These are phyloP conservation scores for Xenosphaeropsis pyriputrescens DNA, from an alignment of 2,329 filamentous ascomycete species.

Conservation along the genomic window DNA sequence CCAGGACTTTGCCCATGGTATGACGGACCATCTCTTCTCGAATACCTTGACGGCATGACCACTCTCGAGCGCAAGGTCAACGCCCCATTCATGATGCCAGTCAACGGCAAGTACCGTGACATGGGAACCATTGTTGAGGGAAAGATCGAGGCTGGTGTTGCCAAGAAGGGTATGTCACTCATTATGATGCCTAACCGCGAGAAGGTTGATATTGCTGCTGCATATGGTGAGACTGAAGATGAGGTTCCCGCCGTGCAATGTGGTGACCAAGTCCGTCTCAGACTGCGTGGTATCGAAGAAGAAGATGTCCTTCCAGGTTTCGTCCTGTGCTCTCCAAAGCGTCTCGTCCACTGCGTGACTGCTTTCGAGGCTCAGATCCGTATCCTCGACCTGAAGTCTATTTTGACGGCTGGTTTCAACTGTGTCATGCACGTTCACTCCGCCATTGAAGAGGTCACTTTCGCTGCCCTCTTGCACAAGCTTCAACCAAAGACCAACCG, in stretches of 20 bases:
- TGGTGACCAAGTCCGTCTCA: constrained; percentile 87
- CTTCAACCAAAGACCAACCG: constrained; percentile 87
- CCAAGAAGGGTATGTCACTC: constrained; percentile 77
- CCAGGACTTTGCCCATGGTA: constrained; percentile 71
- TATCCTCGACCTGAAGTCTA: constrained; percentile 86
- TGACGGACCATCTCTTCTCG: constrained; percentile 76
- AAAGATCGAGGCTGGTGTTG: constrained; percentile 86
- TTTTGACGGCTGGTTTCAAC: constrained; percentile 89
- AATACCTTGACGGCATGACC: constrained; percentile 90
- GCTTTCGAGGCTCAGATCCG: constrained; percentile 94
- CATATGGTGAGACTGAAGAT: constrained; percentile 94
- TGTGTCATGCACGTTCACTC: constrained; percentile 96
- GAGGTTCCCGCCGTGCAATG: constrained; percentile 71
- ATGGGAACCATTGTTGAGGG: constrained; percentile 97
- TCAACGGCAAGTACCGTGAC: constrained; percentile 92
- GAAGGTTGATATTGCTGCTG: constrained; percentile 62
- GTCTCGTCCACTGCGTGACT: constrained; percentile 78
- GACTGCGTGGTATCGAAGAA: constrained; percentile 89
- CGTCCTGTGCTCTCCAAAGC: constrained; percentile 88
- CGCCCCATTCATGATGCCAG: constrained; percentile 98
- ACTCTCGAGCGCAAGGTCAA: constrained; percentile 91
- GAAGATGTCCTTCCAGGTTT: constrained; percentile 94
- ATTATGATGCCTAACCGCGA: constrained; percentile 95
- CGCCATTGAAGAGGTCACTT: constrained; percentile 94
- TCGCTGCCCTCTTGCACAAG: constrained; percentile 77